Evolutionary conservation across 2,329 filamentous ascomycete genomes (phyloP).

Genomic region (Xenoacremonium recifei): DNA sequence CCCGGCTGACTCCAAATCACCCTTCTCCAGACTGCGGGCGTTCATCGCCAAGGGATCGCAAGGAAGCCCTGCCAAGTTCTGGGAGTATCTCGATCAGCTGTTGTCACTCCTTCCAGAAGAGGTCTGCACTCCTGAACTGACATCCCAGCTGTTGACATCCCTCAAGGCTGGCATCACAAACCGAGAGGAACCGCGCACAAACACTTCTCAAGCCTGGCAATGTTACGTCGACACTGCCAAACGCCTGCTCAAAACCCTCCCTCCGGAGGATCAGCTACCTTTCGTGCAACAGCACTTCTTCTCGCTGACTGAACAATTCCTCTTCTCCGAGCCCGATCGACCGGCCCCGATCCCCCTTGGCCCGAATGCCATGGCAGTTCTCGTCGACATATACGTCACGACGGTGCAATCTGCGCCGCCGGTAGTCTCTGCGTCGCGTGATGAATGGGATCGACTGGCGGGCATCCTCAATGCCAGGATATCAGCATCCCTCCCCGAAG

Average conservation of each 20-base stretch:
- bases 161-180: conserved; percentile 69
- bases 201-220: conserved; percentile 69
- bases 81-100: conserved; percentile 65
- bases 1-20: conserved; percentile 49
- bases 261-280: conserved; percentile 42
- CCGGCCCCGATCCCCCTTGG: conserved; percentile 31
- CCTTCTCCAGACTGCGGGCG: conserved; percentile 57
- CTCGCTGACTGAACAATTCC: conserved; percentile 54
- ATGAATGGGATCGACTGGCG: conserved; percentile 64
- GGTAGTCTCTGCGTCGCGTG: conserved; percentile 48
- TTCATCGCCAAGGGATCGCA: conserved; percentile 86
- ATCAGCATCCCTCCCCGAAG: conserved; percentile 74
- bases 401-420: conserved; percentile 39
- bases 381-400: conserved; percentile 48
- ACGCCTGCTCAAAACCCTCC: conserved; percentile 48
- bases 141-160: conserved; percentile 62
- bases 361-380: conserved; percentile 33
- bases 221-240: conserved; percentile 67
- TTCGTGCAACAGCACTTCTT: conserved; percentile 52
- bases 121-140: conserved; percentile 44
- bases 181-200: conserved; percentile 71
- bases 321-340: conserved; percentile 45
- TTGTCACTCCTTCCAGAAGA: conserved; percentile 58
- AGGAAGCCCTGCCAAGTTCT: conserved; percentile 68
- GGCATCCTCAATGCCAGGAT: conserved; percentile 63